Evolutionary conservation across 805 yeast species (phyloP).

Genomic region (Suhomyces emberorum): DNA sequence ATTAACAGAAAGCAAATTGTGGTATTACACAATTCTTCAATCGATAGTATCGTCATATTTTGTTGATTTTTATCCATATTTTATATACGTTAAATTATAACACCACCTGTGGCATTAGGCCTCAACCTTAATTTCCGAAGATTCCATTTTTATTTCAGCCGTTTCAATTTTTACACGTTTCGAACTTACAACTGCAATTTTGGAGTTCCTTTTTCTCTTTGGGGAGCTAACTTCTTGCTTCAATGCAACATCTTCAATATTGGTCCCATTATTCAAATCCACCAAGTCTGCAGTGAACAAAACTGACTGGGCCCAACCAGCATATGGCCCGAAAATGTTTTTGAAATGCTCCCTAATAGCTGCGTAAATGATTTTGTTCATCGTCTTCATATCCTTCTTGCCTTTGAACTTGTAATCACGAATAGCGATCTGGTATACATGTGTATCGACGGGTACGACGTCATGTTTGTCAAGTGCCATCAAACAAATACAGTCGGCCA

Average conservation of each 20-base stretch:
- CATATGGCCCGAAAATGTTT: conserved; percentile 79
- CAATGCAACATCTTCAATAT: too few species aligned
- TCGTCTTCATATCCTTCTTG: conserved; percentile 37
- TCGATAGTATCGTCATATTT: too few species aligned
- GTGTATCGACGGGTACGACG: conserved; percentile 94
- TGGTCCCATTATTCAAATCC: conserved; percentile 68
- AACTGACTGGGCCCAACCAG: conserved; percentile 99
- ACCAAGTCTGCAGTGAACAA: conserved; percentile 79
- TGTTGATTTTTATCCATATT: too few species aligned
- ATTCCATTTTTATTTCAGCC: too few species aligned
- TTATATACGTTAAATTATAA: too few species aligned
- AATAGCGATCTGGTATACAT: conserved; percentile 84
- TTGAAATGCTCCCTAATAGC: conserved; percentile 59
- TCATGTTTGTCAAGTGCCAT: conserved; percentile 87
- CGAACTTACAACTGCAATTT: too few species aligned
- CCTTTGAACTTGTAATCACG: conserved; percentile 67
- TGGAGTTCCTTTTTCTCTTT: neutral
- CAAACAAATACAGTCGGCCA: conserved; percentile 92
- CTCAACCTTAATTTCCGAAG: too few species aligned
- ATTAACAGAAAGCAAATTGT: too few species aligned
- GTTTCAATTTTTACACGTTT: too few species aligned
- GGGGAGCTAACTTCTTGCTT: neutral
- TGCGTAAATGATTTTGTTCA: conserved; percentile 52
- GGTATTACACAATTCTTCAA: too few species aligned
- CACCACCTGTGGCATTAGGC: too few species aligned